Evolutionary conservation across 73 alveolate species (phyloP), one percentile per base, ranked within the genome.

Genomic region (Uronychia setigera): DNA sequence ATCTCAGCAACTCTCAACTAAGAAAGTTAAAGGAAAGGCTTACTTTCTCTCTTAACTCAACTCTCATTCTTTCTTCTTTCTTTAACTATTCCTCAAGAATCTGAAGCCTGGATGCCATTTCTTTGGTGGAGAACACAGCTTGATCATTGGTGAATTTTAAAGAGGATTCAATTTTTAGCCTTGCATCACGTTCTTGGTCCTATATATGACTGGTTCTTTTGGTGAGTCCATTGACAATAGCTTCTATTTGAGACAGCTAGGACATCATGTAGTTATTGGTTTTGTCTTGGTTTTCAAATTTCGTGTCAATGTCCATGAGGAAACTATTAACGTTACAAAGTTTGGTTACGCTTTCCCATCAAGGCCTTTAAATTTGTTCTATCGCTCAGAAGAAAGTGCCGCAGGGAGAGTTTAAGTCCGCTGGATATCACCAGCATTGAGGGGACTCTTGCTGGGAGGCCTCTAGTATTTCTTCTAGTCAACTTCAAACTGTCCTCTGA

Each of bases 161-260:
- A 33, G 79, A 27, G 78, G 75, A 59, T 46, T 88, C 94, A 0
- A 88, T 46, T 58, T 84, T 82, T 33, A 74, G 29, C 80, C 94
- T 76, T 0, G 94, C 94, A 26, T 88, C 94, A 31, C 94, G 35
- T 60, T 88, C 94, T 1, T 25, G 27, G 58, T 83, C 94, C 35
- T 81, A 82, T 46, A 83, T 84, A 33, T 75, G n/a, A 28, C 59
- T 81, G 26, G 88, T 86, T 30, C 46, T 88, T 26, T 91, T 25
- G 60, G 33, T 84, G 60, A 88, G 27, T 0, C 74, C 29, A 1
- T 83, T 60, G 29, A 46, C 33, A 19, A 32, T 77, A 30, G 59
- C 60, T 32, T 88, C 91, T 74, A 88, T 1, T 0, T 85, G 31
- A 32, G 57, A 77, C 28, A 88, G 32, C 75, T 88, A 81, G 57